Base-by-base conservation (phyloP, 495 filamentous ascomycete genomes). In the Aspergillus sclerotioniger region DNA sequence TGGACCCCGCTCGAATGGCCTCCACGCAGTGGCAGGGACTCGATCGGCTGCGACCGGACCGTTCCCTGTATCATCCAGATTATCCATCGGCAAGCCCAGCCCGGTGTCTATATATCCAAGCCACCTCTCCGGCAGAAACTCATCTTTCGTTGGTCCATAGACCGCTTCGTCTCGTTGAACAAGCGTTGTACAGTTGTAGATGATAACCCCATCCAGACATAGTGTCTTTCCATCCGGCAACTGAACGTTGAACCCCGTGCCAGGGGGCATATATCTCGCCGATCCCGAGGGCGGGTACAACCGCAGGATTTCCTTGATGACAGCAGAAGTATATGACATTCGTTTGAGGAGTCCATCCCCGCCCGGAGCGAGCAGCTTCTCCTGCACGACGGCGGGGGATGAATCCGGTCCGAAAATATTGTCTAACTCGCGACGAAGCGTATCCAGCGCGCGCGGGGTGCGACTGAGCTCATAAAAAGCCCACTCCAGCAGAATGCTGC, bases 251-350 rank as follows among this genome's bases (percentile, higher is more conserved):
- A 58, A 35, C 3, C 46, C 55, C 35, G 74, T 66, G 0, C 66
- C 71, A 5, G 70, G 67, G 5, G 63, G 32, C 6, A 71, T 67
- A 25, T 59, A 54, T 12, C 80, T 74, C 8, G 71, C 74, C 13
- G 68, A 72, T 8, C 63, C 75, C 0, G 76, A 75, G 0, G 77
- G 72, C 5, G 79, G 72, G 56, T 70, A 75, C 1, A 82, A 41
- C 0, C 80, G 71, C 8, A 82, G 57, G 0, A 71, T 70, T 51
- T 82, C 80, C 55, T 79, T 82, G 56, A 83, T 74, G 1, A 83
- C 69, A 1, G 79, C 80, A 0, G 69, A 48, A 0, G 74, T 75
- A 56, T 77, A 83, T 0, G 67, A 61, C 32, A 82, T 58, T 35
- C 66, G 53, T 43, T 74, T 71, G n/a, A 82, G 59, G 8, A 56